Evolutionary conservation across 257 asterid genomes (phyloP), one percentile per base, ranked within the genome.

Genomic region (Vinca minor): DNA sequence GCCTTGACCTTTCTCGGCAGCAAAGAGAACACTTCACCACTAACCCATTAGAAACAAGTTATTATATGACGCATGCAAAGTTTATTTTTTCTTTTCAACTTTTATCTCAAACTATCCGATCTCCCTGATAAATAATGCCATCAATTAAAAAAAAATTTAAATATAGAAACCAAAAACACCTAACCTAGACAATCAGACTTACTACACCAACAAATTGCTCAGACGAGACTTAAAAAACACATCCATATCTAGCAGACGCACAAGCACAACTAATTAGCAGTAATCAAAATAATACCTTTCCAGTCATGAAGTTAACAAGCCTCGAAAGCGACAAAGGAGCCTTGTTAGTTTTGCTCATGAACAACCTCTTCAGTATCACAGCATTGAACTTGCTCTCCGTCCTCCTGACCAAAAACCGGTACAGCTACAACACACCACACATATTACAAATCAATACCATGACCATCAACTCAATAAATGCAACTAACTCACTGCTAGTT

Each of bases 341-440:
- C 82, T 77, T 77, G 53, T 77, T 77, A 38, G 61, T 45, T 76
- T 77, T 77, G 73, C 82, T 77, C 82, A 77, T 77, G 46, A 77
- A 73, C 69, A 77, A 44, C 68, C 82, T 67, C 71, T 77, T 77
- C 76, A 77, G 31, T 15, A 77, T 42, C 65, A 77, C 82, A 2
- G 78, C 78, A 48, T 73, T 77, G 60, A 77, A 77, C 62, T 69
- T 77, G 78, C 82, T 69, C 50, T 67, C 71, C 0, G 78, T 77
- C 70, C 81, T 73, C 76, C 81, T 63, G 46, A 70, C 67, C 73
- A 77, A 57, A 58, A 77, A 77, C 23, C 78, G 76, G 45, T 76
- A 76, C 78, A 76, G 8, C 81, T 76, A 56, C 36, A 61, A 46
- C 15, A 9, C 2, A 46, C 11, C 36, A 18, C 21, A 11, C 21